Evolutionary conservation across 306 rosid species (phyloP).

Genomic region (Lathyrus sativus): DNA sequence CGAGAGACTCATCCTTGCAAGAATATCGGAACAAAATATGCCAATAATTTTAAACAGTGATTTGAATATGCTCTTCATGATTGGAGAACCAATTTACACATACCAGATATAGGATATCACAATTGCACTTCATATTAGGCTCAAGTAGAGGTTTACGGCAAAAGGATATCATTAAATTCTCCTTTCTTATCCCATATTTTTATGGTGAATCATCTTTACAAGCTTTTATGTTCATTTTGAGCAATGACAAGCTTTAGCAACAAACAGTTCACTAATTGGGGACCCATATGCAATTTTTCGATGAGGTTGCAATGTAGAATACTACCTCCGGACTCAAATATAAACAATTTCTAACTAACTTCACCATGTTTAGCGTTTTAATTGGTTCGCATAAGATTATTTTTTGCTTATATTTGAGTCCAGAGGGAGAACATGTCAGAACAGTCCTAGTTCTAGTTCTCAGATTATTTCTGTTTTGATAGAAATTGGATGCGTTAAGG

Average conservation of each 20-base stretch:
- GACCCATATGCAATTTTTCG: too few relatives aligned
- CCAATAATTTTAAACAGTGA: neutral
- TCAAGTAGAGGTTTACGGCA: neutral
- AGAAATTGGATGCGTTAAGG: conserved; percentile 7
- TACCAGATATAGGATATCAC: neutral
- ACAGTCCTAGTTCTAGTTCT: conserved; percentile 1
- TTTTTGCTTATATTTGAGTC: neutral
- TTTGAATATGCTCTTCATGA: conserved; percentile 11
- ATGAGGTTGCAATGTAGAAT: too few relatives aligned
- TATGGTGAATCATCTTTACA: too few relatives aligned
- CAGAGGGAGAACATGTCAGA: neutral
- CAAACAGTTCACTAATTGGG: too few relatives aligned
- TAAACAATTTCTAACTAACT: too few relatives aligned
- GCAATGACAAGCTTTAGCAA: too few relatives aligned
- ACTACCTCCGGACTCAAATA: too few relatives aligned
- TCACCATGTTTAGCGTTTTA: too few relatives aligned
- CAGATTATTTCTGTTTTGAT: conserved; percentile 24
- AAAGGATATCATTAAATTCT: neutral
- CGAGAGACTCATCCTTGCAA: conserved; percentile 22
- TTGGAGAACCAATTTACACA: conserved; percentile 13
- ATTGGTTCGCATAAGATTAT: too few relatives aligned
- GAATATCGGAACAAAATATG: conserved; percentile 1
- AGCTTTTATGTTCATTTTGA: too few relatives aligned
- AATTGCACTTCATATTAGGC: neutral
- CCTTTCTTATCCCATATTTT: too few relatives aligned